Percentiles rank a stretch among this genome's conserved stretches.
Evolutionary conservation across 352 stramenopile genomes (phyloP).

Genomic region (Aphanomyces astaci): DNA sequence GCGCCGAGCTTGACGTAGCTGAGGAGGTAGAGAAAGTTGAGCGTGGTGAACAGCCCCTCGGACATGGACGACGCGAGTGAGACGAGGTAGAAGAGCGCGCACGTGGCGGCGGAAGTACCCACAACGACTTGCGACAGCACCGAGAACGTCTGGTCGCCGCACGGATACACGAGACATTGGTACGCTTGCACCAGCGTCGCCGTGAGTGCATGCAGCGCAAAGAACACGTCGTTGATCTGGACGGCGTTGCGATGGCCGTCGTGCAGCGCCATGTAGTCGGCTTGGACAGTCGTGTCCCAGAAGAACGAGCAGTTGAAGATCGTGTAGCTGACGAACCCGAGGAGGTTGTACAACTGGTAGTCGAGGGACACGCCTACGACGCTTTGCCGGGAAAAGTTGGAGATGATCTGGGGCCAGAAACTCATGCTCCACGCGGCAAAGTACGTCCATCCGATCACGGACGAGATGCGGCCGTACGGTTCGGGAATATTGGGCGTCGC

Average conservation of each 20-base stretch:
- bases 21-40: conserved; percentile 91
- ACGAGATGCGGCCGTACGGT: conserved; percentile 77
- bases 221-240: conserved; percentile 90
- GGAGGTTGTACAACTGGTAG: conserved; percentile 90
- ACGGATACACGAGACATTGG: conserved; percentile 88
- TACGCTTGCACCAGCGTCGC: conserved; percentile 83
- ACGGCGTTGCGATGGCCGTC: conserved; percentile 76
- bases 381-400: conserved; percentile 84
- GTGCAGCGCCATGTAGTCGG: conserved; percentile 82
- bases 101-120: not conserved
- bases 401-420: conserved; percentile 90
- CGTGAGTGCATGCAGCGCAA: conserved; percentile 87
- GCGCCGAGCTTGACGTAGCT: conserved; percentile 94
- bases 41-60: conserved; percentile 61
- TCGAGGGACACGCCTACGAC: conserved; percentile 89
- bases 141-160: conserved; percentile 51
- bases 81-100: conserved; percentile 11
- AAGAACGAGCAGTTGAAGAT: conserved; percentile 93
- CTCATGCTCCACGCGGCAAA: conserved; percentile 87
- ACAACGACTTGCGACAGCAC: conserved; percentile 15
- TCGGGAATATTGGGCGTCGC: conserved; percentile 74
- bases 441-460: conserved; percentile 88
- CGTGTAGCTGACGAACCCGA: conserved; percentile 92
- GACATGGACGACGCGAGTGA: conserved; percentile 26
- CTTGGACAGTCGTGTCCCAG: conserved; percentile 76